phyloP scores from a whole-genome alignment of 345 rosid species.

The Salix exigua region DNA sequence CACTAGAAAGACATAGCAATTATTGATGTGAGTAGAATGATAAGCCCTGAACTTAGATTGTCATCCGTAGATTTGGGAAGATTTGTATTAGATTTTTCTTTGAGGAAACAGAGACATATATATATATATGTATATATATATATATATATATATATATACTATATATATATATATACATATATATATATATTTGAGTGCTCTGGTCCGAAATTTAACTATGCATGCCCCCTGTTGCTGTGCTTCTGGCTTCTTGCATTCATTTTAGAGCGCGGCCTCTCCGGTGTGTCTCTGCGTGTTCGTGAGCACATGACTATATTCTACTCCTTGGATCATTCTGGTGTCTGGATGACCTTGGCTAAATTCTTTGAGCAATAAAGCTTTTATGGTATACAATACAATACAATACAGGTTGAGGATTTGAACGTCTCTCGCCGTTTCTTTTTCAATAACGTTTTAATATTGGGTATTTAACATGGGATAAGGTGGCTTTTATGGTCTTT shows the following conservation, averaged over 20 bases:
- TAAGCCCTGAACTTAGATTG: not conserved
- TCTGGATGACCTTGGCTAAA: not conserved
- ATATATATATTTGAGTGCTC: not conserved
- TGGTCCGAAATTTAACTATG: not conserved
- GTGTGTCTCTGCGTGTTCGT: not conserved
- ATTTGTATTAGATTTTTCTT: not conserved
- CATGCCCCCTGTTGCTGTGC: not conserved
- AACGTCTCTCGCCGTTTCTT: not conserved
- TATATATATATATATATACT: too few relatives aligned
- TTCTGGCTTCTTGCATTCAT: not conserved
- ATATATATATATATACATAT: too few relatives aligned
- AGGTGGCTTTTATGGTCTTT: not conserved
- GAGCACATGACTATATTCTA: not conserved
- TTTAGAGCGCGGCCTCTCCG: not conserved
- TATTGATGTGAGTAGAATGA: not conserved
- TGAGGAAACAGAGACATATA: not conserved
- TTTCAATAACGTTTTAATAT: not conserved
- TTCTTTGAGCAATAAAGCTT: not conserved
- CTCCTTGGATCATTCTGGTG: not conserved
- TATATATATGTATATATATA: too few relatives aligned
- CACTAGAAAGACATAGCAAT: not conserved
- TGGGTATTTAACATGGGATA: not conserved
- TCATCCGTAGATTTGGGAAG: not conserved
- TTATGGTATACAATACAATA: not conserved
- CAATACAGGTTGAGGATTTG: not conserved